Evolutionary conservation across 139 green algal genomes (phyloP).

Genomic region (Zygnema circumcarinatum): DNA sequence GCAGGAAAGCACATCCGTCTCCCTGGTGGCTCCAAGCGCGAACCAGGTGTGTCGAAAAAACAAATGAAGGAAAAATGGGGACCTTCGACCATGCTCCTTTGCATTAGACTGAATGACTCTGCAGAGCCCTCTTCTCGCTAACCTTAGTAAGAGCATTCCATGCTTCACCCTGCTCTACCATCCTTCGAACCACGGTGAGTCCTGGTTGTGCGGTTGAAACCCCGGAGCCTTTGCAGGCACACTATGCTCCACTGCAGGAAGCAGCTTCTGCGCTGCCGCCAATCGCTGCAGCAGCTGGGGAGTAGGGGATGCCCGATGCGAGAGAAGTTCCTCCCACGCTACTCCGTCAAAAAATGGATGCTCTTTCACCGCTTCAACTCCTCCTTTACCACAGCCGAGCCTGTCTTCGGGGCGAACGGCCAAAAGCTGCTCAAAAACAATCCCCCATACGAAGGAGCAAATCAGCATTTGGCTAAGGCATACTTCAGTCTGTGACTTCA

Average conservation of each 20-base stretch:
- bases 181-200: background rate
- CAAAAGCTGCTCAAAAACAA: slow-evolving; percentile 22
- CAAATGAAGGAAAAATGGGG: no score
- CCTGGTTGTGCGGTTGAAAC: background rate
- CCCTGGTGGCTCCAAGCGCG: background rate
- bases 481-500: no score
- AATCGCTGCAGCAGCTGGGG: background rate
- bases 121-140: background rate
- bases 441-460: background rate
- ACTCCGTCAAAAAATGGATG: slow-evolving; percentile 30
- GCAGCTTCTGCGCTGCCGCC: background rate
- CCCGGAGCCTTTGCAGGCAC: background rate
- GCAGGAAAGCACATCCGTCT: no score
- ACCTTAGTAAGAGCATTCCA: background rate
- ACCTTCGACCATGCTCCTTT: no score
- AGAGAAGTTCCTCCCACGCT: slow-evolving; percentile 13
- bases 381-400: slow-evolving; percentile 11
- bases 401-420: slow-evolving; percentile 14
- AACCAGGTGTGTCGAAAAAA: background rate
- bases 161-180: background rate
- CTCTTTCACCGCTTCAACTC: slow-evolving; percentile 12
- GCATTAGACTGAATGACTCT: no score
- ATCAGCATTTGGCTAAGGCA: background rate
- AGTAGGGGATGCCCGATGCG: background rate
- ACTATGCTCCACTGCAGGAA: background rate